Evolutionary conservation across 352 stramenopile genomes (phyloP).

Genomic region (Pythium brachiatum): DNA sequence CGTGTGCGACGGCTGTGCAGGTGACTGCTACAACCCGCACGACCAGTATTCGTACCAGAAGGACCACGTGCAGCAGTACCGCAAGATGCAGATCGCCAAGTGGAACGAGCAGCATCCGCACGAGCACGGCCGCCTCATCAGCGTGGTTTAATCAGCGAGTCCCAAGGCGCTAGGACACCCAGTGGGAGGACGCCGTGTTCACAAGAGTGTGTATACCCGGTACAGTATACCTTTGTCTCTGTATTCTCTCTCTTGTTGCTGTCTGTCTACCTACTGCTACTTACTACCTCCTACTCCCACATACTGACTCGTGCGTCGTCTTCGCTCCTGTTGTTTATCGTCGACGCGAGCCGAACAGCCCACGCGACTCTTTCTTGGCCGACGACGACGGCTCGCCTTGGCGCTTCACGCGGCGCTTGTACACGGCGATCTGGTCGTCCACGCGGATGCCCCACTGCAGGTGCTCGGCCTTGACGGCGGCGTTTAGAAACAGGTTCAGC

Average conservation of each 20-base stretch:
- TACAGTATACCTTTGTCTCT: not conserved
- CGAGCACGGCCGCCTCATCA: conserved; percentile 28
- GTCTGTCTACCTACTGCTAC: not conserved
- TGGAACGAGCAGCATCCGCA: conserved; percentile 35
- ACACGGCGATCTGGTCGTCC: conserved; percentile 85
- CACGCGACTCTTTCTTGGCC: conserved; percentile 26
- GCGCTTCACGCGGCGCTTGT: conserved; percentile 86
- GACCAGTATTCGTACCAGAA: conserved; percentile 77
- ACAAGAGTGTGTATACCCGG: too few species aligned
- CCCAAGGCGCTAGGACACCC: too few species aligned
- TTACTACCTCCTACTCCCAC: conserved; percentile 7
- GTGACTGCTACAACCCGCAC: conserved; percentile 71
- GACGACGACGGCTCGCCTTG: conserved; percentile 32
- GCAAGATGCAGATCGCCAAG: conserved; percentile 61
- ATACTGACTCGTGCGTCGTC: not conserved
- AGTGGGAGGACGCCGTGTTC: too few species aligned
- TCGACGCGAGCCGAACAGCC: conserved; percentile 63
- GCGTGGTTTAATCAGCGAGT: conserved; percentile 28
- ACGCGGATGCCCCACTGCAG: conserved; percentile 87
- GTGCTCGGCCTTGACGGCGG: conserved; percentile 74
- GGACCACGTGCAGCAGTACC: conserved; percentile 63
- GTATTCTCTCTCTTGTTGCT: conserved; percentile 4
- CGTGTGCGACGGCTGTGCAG: conserved; percentile 67
- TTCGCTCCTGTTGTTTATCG: conserved; percentile 38
- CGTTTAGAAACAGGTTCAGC: conserved; percentile 79